phyloP scores from a whole-genome alignment of 139 green algal genomes.

The Chlamydomonas schloesseri region DNA sequence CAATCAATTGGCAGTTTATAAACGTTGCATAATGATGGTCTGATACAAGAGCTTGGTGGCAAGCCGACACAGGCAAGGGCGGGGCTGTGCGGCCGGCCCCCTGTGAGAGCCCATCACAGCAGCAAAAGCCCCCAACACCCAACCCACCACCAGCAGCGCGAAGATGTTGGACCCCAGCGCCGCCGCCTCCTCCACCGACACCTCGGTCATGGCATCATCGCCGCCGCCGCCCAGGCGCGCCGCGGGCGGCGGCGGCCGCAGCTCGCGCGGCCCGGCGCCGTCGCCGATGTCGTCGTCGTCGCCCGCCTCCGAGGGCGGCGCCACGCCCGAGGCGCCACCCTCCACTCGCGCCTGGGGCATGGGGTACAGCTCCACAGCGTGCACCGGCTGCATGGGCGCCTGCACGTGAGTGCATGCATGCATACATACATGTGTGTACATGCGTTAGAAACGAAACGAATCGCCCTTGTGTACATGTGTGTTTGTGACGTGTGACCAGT shows the following conservation, averaged over 20 bases:
- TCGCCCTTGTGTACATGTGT: no score
- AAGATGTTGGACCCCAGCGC: constrained; percentile 43
- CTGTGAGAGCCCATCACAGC: no score
- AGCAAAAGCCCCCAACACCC: no score
- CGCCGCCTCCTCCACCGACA: constrained; percentile 43
- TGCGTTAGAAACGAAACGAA: no score
- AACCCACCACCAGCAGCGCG: constrained; percentile 32
- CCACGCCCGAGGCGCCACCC: not conserved
- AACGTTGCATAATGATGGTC: no score
- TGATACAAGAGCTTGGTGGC: no score
- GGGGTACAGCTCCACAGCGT: constrained; percentile 51
- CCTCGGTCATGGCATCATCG: not conserved
- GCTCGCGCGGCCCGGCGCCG: not conserved
- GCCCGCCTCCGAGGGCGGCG: not conserved
- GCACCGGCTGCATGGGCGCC: constrained; percentile 50
- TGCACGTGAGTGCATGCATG: not conserved
- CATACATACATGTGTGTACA: not conserved
- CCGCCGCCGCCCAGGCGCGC: not conserved
- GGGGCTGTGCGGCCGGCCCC: no score
- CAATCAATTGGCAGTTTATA: no score
- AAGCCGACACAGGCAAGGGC: no score
- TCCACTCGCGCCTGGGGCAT: constrained; percentile 39
- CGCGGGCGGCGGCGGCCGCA: not conserved
- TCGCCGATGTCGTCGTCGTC: not conserved
- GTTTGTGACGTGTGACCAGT: no score